Conservation (phyloP, 441 rosid genomes). For the Pelargonium hybrid region DNA sequence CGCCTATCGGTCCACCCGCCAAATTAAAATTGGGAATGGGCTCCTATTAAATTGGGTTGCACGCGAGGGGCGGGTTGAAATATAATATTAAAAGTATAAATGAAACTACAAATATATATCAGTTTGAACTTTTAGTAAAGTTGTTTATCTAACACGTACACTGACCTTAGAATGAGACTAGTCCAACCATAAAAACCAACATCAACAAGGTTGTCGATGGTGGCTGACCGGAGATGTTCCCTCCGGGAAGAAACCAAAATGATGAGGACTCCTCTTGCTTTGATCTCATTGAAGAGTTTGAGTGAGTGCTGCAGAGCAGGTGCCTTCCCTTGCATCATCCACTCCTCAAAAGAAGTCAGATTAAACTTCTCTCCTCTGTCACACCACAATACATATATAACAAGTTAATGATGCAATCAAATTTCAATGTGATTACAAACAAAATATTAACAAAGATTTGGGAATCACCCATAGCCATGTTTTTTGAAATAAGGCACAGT, state of each 20-base stretch:
- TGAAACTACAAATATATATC: too few relatives aligned
- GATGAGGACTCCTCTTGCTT: neutral
- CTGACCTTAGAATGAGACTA: neutral
- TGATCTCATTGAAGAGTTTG: constrained; percentile 4
- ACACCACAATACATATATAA: neutral
- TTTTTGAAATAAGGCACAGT: neutral
- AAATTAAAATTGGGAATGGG: too few relatives aligned
- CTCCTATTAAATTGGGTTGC: too few relatives aligned
- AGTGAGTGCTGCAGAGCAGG: neutral
- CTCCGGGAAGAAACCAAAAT: neutral
- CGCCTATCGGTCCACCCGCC: too few relatives aligned
- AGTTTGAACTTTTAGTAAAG: neutral
- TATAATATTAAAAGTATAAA: too few relatives aligned
- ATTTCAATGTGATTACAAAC: too few relatives aligned
- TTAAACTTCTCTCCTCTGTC: constrained; percentile 4
- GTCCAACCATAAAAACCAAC: constrained; percentile 1
- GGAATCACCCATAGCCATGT: neutral
- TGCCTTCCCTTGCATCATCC: neutral
- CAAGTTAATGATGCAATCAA: neutral
- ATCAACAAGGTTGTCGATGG: neutral
- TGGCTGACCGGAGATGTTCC: neutral
- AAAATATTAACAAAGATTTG: neutral
- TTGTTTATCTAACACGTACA: neutral
- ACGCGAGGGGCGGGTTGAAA: too few relatives aligned
- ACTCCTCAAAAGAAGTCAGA: neutral